These are phyloP conservation scores for Akanthomyces uredinophilus DNA, from an alignment of 2,329 filamentous ascomycete species.

Conservation along the genomic window DNA sequence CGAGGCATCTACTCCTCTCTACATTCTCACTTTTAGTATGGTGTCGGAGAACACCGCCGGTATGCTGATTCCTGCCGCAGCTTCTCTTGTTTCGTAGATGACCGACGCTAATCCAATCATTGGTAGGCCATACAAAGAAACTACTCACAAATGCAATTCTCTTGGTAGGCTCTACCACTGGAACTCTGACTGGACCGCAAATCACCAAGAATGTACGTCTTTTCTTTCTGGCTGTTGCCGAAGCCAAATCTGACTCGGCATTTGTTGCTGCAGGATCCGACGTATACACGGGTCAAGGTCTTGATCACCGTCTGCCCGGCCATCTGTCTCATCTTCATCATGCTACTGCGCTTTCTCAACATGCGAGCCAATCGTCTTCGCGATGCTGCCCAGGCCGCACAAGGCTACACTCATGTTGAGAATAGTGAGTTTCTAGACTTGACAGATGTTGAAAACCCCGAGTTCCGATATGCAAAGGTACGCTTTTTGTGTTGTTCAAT, in stretches of 20 bases:
- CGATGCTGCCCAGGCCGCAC: background rate
- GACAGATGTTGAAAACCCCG: constrained; percentile 1
- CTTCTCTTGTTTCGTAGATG: background rate
- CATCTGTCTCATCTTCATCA: background rate
- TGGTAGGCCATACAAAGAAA: constrained; percentile 4
- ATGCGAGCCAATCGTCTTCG: background rate
- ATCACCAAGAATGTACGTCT: background rate
- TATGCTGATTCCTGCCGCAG: background rate
- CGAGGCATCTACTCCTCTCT: background rate
- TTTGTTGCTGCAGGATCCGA: background rate
- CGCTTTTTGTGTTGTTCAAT: no score
- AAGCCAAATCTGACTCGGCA: no score
- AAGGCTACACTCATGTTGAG: background rate
- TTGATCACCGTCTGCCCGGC: background rate
- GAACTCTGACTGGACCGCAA: background rate
- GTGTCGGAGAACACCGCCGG: background rate
- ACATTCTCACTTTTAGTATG: background rate
- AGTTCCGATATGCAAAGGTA: constrained; percentile 5
- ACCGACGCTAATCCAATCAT: background rate
- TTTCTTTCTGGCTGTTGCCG: no score
- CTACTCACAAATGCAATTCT: background rate
- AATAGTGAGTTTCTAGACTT: constrained; percentile 4
- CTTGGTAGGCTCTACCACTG: background rate
- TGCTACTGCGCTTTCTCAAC: background rate
- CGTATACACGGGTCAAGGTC: background rate